Evolutionary conservation across 345 rosid species (phyloP), one percentile per base, ranked within the genome.

Genomic region (Psidium friedrichsthalianum): DNA sequence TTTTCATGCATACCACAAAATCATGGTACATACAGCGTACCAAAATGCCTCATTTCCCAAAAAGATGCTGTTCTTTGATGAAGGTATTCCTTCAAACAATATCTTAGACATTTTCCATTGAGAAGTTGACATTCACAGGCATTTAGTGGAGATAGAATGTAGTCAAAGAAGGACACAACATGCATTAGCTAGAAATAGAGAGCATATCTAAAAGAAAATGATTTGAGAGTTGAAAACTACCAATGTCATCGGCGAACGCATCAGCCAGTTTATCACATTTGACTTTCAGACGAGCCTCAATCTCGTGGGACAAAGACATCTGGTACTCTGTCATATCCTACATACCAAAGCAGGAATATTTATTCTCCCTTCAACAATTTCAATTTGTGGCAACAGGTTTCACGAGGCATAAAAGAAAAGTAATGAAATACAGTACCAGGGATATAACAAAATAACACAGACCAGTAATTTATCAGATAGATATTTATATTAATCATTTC

Each of bases 291-390:
- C 95, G 93, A 84, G 93, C 88, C 86, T 97, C 98, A 81, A 97
- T 94, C 94, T 97, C 99, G 42, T 89, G 90, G 74, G 94, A 92
- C 89, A 96, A 94, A 84, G 94, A 91, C 90, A 93, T 92, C 88
- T 95, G 99, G 86, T 94, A 95, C 84, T 97, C 98, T 86, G 95
- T 90, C 93, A 92, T 92, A 89, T 96, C 98, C 99, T 97, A 86
- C 86, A 89, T n/a, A 61, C 22, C 84, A 82, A 83, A 29, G 47
- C 27, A 69, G 32, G 32, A 85, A 82, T 25, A 24, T 8, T 29
- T 85, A 15, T 57, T 36, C 56, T 18, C 69, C 51, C 29, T 40
- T 55, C 69, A 44, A 64, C 22, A 15, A 22, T 64, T 64, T 29
- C 76, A 84, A 44, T 61, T 29, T 51, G 16, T 40, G 25, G 84